A percentile compares a stretch with the other conserved stretches of the same genome.
These are phyloP conservation scores for Cucurbita ficifolia DNA, from an alignment of 306 rosid genomes.

Conservation along the genomic window DNA sequence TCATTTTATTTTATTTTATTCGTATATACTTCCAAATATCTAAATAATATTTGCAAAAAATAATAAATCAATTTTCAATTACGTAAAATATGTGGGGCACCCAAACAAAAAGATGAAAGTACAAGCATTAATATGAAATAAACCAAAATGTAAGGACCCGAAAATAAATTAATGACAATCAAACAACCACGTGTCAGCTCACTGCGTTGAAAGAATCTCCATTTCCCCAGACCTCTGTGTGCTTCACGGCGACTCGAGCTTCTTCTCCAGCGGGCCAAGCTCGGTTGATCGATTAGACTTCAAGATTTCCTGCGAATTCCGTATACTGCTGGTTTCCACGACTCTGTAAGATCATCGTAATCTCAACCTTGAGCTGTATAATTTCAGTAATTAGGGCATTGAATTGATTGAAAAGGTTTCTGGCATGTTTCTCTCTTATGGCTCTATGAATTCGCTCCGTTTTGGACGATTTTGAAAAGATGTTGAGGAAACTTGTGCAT, in stretches of 20 bases:
- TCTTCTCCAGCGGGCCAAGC: slow-evolving; percentile 11
- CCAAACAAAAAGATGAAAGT: no score
- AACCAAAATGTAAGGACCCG: background rate
- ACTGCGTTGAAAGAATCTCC: slow-evolving; percentile 9
- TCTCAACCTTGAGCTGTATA: background rate
- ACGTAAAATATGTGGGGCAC: no score
- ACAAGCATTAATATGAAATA: background rate
- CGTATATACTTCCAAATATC: no score
- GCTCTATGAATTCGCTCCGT: background rate
- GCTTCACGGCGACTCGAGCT: slow-evolving; percentile 14
- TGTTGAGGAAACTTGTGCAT: background rate
- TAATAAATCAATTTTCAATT: no score
- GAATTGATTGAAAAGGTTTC: background rate
- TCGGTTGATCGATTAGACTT: slow-evolving; percentile 9
- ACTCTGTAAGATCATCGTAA: slow-evolving; percentile 15
- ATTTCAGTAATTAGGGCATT: background rate
- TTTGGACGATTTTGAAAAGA: background rate
- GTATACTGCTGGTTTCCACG: slow-evolving; percentile 10
- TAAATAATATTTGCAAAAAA: no score
- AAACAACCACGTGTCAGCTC: slow-evolving; percentile 19
- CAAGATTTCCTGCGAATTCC: slow-evolving; percentile 11
- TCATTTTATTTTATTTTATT: no score
- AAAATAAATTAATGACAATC: background rate
- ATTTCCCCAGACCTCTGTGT: slow-evolving; percentile 8
- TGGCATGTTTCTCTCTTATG: background rate